These are phyloP conservation scores for Canavalia gladiata DNA, from an alignment of 306 rosid species.

Conservation along the genomic window DNA sequence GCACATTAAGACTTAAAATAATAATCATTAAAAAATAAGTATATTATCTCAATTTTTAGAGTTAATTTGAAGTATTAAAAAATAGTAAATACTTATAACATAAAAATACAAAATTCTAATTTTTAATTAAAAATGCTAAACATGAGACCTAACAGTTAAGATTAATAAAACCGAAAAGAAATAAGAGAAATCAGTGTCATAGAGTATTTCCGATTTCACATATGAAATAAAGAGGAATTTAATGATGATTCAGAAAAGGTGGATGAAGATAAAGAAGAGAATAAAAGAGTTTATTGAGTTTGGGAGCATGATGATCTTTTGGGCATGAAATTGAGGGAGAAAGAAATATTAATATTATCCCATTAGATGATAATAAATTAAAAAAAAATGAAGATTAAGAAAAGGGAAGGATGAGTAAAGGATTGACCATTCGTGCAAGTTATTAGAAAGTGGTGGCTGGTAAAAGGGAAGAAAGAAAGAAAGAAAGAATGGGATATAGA, in stretches of 20 bases:
- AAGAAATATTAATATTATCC: slow-evolving; percentile 29
- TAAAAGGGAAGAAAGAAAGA: slow-evolving; percentile 42
- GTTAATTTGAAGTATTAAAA: too few relatives aligned
- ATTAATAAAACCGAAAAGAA: not conserved
- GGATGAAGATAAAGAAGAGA: not conserved
- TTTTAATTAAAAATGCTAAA: not conserved
- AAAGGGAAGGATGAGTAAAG: slow-evolving; percentile 19
- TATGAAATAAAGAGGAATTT: not conserved
- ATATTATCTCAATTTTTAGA: too few relatives aligned
- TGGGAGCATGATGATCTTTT: slow-evolving; percentile 16
- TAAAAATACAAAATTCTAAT: too few relatives aligned
- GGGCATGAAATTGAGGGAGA: slow-evolving; percentile 43
- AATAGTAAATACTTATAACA: too few relatives aligned
- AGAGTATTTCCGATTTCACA: not conserved
- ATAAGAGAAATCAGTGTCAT: not conserved
- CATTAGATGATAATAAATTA: not conserved
- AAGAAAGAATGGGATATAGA: too few relatives aligned
- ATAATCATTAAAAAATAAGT: not conserved
- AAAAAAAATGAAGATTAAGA: not conserved
- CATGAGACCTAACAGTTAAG: not conserved
- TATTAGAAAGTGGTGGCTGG: slow-evolving; percentile 47
- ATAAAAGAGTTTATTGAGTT: not conserved
- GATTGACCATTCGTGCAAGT: slow-evolving; percentile 59
- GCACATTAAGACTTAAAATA: not conserved
- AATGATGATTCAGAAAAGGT: slow-evolving; percentile 2